Evolutionary conservation across 768 basidiomycete genomes (phyloP).

Genomic region (Wakefieldia striispora): DNA sequence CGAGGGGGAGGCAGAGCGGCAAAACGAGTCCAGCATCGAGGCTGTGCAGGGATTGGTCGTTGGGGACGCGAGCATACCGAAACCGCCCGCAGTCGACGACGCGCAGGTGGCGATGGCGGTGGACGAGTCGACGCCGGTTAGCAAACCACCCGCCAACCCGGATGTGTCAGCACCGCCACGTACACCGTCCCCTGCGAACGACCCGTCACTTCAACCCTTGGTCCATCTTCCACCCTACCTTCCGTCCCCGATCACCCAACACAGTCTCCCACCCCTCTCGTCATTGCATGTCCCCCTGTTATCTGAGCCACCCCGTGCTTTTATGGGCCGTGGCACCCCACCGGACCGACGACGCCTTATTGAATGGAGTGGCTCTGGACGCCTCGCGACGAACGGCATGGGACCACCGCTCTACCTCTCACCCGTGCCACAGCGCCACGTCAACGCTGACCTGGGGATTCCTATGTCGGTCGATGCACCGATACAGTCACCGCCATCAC

Average conservation of each 20-base stretch:
- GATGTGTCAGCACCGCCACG: neutral
- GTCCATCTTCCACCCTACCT: conserved; percentile 4
- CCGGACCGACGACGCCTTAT: conserved; percentile 28
- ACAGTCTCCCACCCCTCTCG: conserved; percentile 23
- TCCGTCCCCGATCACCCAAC: conserved; percentile 3
- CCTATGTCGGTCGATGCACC: conserved; percentile 22
- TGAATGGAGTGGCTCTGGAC: conserved; percentile 29
- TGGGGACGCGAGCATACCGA: no score
- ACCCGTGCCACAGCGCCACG: conserved; percentile 20
- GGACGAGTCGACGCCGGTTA: neutral
- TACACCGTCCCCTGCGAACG: neutral
- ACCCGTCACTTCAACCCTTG: conserved; percentile 2
- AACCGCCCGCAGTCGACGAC: neutral
- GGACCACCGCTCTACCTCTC: conserved; percentile 28
- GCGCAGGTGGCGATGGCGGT: conserved; percentile 10
- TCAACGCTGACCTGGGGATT: conserved; percentile 13
- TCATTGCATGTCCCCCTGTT: conserved; percentile 32
- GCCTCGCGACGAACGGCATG: conserved; percentile 17
- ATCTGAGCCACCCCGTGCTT: conserved; percentile 33
- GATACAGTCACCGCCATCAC: conserved; percentile 3
- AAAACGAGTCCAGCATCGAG: conserved; percentile 15
- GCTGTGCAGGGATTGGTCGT: conserved; percentile 13
- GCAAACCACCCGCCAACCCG: neutral
- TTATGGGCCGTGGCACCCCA: conserved; percentile 35
- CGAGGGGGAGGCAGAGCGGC: conserved; percentile 8